Conservation (phyloP, 2,329 filamentous ascomycete species). For the Emmonsiellopsis sp. region DNA sequence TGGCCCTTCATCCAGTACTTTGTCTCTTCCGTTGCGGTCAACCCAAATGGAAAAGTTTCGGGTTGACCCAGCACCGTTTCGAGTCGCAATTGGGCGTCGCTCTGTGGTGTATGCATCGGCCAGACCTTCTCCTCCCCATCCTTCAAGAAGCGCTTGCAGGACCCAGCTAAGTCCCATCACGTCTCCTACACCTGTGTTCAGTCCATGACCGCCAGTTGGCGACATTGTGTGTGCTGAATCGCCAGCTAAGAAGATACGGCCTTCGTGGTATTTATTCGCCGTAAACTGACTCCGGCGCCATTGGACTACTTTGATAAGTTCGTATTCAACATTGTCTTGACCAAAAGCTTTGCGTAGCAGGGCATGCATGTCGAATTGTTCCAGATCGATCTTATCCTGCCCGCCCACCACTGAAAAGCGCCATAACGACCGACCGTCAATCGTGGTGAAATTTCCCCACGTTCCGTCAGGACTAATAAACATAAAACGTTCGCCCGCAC, state of each 20-base stretch:
- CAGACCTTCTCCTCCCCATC: conserved; percentile 24
- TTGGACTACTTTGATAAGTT: not conserved
- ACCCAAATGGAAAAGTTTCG: not conserved
- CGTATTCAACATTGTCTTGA: not conserved
- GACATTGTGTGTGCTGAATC: conserved; percentile 14
- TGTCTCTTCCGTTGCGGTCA: not conserved
- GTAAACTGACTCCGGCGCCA: not conserved
- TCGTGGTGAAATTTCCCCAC: too few species aligned
- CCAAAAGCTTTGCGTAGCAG: not conserved
- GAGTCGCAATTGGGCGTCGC: conserved; percentile 21
- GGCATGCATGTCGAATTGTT: too few species aligned
- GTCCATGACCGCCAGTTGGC: conserved; percentile 13
- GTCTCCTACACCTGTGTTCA: conserved; percentile 28
- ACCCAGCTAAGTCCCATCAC: conserved; percentile 45
- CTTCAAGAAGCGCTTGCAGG: conserved; percentile 31
- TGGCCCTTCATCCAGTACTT: not conserved
- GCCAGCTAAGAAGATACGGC: conserved; percentile 19
- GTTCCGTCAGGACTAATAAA: too few species aligned
- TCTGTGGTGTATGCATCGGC: conserved; percentile 37
- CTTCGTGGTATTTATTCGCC: not conserved
- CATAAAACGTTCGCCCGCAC: too few species aligned
- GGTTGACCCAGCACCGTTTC: too few species aligned
- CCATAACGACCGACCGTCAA: too few species aligned
- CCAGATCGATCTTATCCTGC: too few species aligned
- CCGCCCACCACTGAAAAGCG: too few species aligned